Conservation (phyloP, 129 eudicot genomes). For the Mikania micrantha region DNA sequence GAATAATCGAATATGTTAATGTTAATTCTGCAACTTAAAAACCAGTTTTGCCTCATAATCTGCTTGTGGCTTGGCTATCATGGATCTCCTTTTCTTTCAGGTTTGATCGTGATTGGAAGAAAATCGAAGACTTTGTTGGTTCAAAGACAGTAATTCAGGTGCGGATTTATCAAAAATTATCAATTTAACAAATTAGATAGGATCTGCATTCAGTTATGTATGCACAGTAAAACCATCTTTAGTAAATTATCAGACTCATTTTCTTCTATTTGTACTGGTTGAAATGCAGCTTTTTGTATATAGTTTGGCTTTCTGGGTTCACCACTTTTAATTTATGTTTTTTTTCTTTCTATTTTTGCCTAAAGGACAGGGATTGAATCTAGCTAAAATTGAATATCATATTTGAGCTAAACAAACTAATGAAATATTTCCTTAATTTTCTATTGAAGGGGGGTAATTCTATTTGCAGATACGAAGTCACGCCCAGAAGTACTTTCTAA, state of each 20-base stretch:
- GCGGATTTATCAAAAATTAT: slow-evolving; percentile 15
- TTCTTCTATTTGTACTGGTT: neutral
- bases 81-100: slow-evolving; percentile 31
- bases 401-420: slow-evolving; percentile 9
- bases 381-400: slow-evolving; percentile 1
- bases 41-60: neutral
- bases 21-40: neutral
- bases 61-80: neutral
- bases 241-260: neutral
- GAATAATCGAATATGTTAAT: neutral
- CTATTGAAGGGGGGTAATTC: slow-evolving; percentile 9
- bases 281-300: neutral
- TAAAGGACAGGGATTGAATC: neutral
- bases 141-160: slow-evolving; percentile 99
- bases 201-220: no score
- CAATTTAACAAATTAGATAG: no score
- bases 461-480: slow-evolving; percentile 85
- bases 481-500: slow-evolving; percentile 93
- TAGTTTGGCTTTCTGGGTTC: slow-evolving; percentile 1
- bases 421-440: slow-evolving; percentile 11
- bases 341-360: neutral
- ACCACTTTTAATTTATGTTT: neutral
- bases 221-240: neutral
- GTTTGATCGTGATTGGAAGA: slow-evolving; percentile 99
- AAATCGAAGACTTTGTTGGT: slow-evolving; percentile 94